A percentile compares a stretch with the other conserved stretches of the same genome.
phyloP scores from a whole-genome alignment of 495 filamentous ascomycete genomes.

The Amniculicola lignicola region DNA sequence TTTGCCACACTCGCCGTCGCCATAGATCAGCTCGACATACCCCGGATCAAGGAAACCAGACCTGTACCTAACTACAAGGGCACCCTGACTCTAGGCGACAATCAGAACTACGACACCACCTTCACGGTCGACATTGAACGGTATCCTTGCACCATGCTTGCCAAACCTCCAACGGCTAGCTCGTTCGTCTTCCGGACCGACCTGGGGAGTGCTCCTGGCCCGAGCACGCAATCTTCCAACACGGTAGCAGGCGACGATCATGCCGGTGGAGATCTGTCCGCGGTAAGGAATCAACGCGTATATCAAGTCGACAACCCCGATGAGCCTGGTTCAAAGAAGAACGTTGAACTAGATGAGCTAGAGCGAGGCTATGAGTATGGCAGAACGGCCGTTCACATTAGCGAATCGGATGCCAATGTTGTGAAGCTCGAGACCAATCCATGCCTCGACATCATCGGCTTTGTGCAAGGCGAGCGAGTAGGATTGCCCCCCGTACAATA shows the following conservation, averaged over 20 bases:
- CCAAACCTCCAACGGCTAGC: slow-evolving; percentile 69
- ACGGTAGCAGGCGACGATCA: slow-evolving; percentile 49
- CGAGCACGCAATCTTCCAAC: slow-evolving; percentile 48
- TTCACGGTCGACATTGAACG: slow-evolving; percentile 83
- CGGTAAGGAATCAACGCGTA: slow-evolving; percentile 66
- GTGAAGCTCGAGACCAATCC: slow-evolving; percentile 75
- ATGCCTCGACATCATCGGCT: slow-evolving; percentile 78
- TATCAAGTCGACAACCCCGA: slow-evolving; percentile 77
- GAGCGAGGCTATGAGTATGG: slow-evolving; percentile 95
- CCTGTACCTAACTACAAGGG: slow-evolving; percentile 79
- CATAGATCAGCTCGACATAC: slow-evolving; percentile 69
- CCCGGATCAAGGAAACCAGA: slow-evolving; percentile 67
- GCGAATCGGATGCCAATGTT: slow-evolving; percentile 74
- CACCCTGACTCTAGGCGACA: slow-evolving; percentile 73
- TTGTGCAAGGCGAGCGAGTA: slow-evolving; percentile 73
- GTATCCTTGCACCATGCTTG: slow-evolving; percentile 77
- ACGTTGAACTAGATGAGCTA: slow-evolving; percentile 78
- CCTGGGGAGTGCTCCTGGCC: slow-evolving; percentile 44
- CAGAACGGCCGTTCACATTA: slow-evolving; percentile 84
- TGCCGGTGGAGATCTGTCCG: slow-evolving; percentile 53
- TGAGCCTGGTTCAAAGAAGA: slow-evolving; percentile 73
- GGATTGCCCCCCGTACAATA: no score
- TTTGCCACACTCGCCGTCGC: slow-evolving; percentile 85
- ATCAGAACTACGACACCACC: slow-evolving; percentile 67
- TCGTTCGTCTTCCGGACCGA: slow-evolving; percentile 61